Percentiles rank a stretch among this genome's conserved stretches.
phyloP scores from a whole-genome alignment of 108 stramenopile genomes.

The Cyclostephanos tholiformis region DNA sequence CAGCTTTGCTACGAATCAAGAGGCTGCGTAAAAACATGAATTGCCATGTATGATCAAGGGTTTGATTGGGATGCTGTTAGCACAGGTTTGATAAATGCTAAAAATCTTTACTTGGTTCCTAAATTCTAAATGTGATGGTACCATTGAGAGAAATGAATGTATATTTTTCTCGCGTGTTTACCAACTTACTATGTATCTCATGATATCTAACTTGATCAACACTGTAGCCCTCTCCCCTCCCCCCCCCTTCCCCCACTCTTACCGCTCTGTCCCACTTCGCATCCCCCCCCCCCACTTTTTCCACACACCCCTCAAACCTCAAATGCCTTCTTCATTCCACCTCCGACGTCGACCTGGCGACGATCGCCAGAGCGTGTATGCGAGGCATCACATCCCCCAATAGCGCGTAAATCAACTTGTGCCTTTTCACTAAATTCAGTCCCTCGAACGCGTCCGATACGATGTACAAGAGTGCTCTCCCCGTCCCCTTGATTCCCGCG shows the following conservation, averaged over 20 bases:
- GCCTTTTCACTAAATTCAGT: conserved; percentile 87
- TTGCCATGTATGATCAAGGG: no score
- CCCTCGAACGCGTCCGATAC: conserved; percentile 92
- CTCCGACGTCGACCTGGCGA: conserved; percentile 82
- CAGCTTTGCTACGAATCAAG: no score
- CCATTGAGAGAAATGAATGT: no score
- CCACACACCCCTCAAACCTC: background rate
- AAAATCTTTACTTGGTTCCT: no score
- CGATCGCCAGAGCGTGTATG: conserved; percentile 91
- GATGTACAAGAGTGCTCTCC: conserved; percentile 90
- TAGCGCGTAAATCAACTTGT: conserved; percentile 91
- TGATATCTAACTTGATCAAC: no score
- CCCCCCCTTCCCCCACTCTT: background rate
- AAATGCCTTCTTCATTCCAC: conserved; percentile 15
- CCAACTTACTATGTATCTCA: no score
- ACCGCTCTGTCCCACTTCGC: background rate
- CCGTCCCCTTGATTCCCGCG: conserved; percentile 70
- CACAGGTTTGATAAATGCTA: no score
- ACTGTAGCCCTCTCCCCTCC: no score
- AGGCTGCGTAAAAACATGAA: no score
- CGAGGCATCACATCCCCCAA: conserved; percentile 90
- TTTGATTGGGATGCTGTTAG: no score
- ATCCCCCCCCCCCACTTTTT: background rate
- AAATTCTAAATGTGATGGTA: no score
- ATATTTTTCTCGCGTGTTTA: no score